Conservation (phyloP, 1,284 basidiomycete species). For the Trametes pubescens region DNA sequence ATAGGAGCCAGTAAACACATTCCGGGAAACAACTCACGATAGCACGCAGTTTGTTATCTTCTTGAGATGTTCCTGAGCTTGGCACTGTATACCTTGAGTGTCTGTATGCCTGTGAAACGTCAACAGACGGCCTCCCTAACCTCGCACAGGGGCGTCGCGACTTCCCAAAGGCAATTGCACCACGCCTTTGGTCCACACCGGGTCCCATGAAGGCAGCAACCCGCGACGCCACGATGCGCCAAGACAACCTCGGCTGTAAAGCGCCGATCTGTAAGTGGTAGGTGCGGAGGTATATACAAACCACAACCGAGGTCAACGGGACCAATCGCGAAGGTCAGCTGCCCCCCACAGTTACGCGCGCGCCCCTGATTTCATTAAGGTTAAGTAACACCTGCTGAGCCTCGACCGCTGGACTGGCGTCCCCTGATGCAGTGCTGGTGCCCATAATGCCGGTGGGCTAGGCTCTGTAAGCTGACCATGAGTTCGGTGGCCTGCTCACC, state of each 20-base stretch:
- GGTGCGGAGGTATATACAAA: slow-evolving; percentile 12
- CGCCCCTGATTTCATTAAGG: background rate
- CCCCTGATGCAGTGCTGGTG: background rate
- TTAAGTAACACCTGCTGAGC: background rate
- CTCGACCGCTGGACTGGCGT: background rate
- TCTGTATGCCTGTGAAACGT: background rate
- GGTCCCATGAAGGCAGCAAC: background rate
- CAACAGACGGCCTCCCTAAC: background rate
- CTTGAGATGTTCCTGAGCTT: background rate
- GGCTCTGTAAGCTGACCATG: background rate
- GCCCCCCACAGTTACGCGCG: background rate
- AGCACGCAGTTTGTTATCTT: background rate
- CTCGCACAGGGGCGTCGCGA: background rate
- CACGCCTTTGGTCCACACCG: background rate
- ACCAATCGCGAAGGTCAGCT: background rate
- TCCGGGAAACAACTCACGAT: background rate
- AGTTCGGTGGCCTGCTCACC: background rate
- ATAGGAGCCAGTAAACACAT: background rate
- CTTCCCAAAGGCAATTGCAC: background rate
- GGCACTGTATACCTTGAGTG: background rate
- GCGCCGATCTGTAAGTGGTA: slow-evolving; percentile 7
- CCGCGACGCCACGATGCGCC: slow-evolving; percentile 21
- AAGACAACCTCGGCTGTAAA: slow-evolving; percentile 1
- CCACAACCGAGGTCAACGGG: slow-evolving; percentile 12
- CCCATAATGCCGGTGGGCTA: background rate